phyloP scores from a whole-genome alignment of 805 yeast species.

The Metschnikowia lachancei region DNA sequence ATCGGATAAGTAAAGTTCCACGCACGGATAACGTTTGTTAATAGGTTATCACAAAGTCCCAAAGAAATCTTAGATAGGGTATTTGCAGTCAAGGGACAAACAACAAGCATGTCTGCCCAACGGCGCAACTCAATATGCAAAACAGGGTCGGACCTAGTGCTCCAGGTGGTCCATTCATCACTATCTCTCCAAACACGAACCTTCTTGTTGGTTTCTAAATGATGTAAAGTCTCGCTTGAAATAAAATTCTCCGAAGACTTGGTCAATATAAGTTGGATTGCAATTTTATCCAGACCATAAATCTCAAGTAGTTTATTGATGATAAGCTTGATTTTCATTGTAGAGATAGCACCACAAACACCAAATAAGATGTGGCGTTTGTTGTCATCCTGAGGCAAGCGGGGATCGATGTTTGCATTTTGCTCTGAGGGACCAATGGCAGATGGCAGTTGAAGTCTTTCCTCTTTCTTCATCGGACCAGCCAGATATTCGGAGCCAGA shows the following conservation, averaged over 20 bases:
- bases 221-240: conserved; percentile 42
- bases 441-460: conserved; percentile 20
- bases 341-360: conserved; percentile 56
- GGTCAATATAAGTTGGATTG: conserved; percentile 54
- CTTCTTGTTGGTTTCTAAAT: conserved; percentile 39
- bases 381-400: conserved; percentile 60
- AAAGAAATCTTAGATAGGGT: conserved; percentile 84
- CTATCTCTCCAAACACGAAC: conserved; percentile 55
- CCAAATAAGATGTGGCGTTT: conserved; percentile 55
- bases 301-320: conserved; percentile 51
- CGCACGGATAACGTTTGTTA: conserved; percentile 88
- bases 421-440: conserved; percentile 31
- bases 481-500: conserved; percentile 25
- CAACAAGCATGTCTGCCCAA: conserved; percentile 92
- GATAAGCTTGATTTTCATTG: conserved; percentile 51
- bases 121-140: conserved; percentile 90
- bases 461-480: conserved; percentile 14
- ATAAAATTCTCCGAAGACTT: conserved; percentile 53
- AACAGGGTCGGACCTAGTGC: conserved; percentile 80
- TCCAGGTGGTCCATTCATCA: conserved; percentile 75
- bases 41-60: conserved; percentile 88
- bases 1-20: conserved; percentile 94
- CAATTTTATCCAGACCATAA: conserved; percentile 48
- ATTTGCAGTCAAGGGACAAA: conserved; percentile 95
- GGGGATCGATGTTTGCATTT: conserved; percentile 54